phyloP scores from a whole-genome alignment of 2,329 filamentous ascomycete species.

The Orbilia quercus region DNA sequence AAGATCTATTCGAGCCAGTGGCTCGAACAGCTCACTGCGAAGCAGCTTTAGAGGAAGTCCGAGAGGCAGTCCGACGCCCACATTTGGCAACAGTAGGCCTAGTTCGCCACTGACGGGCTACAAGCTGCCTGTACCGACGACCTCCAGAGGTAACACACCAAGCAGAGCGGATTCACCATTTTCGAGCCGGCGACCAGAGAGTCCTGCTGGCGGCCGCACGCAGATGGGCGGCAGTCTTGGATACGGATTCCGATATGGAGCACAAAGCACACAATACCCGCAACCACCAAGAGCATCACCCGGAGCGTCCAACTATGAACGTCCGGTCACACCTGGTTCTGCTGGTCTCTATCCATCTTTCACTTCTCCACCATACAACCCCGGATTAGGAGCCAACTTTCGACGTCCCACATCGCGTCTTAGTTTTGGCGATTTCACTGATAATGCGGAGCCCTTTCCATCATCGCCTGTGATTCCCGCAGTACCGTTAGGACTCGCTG shows the following conservation, averaged over 20 bases:
- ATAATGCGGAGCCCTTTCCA: slow-evolving; percentile 58
- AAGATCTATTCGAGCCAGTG: slow-evolving; percentile 40
- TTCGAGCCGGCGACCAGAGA: slow-evolving; percentile 32
- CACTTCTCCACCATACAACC: slow-evolving; percentile 25
- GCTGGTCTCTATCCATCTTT: slow-evolving; percentile 33
- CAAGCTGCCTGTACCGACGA: slow-evolving; percentile 26
- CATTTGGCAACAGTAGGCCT: slow-evolving; percentile 58
- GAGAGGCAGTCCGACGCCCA: slow-evolving; percentile 63
- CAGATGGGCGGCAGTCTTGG: slow-evolving; percentile 32
- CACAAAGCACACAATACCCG: slow-evolving; percentile 11
- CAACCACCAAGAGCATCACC: slow-evolving; percentile 33
- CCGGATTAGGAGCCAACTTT: slow-evolving; percentile 33
- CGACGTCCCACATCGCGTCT: slow-evolving; percentile 57
- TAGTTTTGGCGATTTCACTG: slow-evolving; percentile 57
- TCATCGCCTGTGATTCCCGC: slow-evolving; percentile 58
- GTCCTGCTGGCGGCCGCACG: slow-evolving; percentile 20
- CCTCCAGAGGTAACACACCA: slow-evolving; percentile 30
- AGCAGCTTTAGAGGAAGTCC: slow-evolving; percentile 63
- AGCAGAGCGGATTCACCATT: slow-evolving; percentile 35
- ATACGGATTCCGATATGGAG: slow-evolving; percentile 26
- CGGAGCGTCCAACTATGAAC: slow-evolving; percentile 32
- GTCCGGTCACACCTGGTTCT: slow-evolving; percentile 44
- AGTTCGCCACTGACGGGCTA: slow-evolving; percentile 55
- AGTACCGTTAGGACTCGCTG: slow-evolving; percentile 75
- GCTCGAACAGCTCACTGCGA: slow-evolving; percentile 51